phyloP scores from a whole-genome alignment of 2,329 filamentous ascomycete species.

The Lasiodiplodia theobromae region DNA sequence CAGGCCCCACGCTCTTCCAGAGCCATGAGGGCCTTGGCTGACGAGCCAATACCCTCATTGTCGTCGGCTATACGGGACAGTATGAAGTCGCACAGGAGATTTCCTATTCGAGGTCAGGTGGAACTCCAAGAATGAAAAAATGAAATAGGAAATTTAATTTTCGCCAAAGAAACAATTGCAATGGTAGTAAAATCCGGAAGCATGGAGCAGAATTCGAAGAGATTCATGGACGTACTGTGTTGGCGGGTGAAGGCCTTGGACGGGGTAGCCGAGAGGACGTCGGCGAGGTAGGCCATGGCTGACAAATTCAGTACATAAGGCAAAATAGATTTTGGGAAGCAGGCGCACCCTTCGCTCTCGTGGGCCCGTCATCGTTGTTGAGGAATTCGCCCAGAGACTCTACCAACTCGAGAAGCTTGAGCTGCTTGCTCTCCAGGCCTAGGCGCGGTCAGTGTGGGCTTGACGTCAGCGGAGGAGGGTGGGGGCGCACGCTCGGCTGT shows the following conservation, averaged over 20 bases:
- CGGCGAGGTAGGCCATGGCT: conserved; percentile 59
- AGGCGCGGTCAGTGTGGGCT: conserved; percentile 29
- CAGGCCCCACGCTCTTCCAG: conserved; percentile 68
- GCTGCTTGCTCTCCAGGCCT: conserved; percentile 67
- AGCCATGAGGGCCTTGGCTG: conserved; percentile 64
- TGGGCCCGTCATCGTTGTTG: conserved; percentile 68
- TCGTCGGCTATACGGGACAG: conserved; percentile 69
- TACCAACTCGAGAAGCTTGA: conserved; percentile 68
- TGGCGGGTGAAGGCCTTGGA: conserved; percentile 65
- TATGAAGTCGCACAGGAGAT: conserved; percentile 68
- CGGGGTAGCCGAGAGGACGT: conserved; percentile 59
- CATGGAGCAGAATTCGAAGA: background rate
- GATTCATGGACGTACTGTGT: conserved; percentile 53
- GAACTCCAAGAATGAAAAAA: background rate
- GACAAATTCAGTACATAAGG: conserved; percentile 33
- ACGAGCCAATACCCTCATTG: conserved; percentile 60
- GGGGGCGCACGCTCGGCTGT: conserved; percentile 48
- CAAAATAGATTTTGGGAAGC: conserved; percentile 43
- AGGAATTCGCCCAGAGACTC: conserved; percentile 71
- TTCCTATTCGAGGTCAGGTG: conserved; percentile 50
- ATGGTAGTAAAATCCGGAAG: background rate
- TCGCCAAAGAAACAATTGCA: background rate
- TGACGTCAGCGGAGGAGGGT: conserved; percentile 16
- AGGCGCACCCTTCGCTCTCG: conserved; percentile 64
- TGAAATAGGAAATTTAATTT: background rate